phyloP scores from a whole-genome alignment of 2,329 filamentous ascomycete genomes.

The Fusarium annulatum region DNA sequence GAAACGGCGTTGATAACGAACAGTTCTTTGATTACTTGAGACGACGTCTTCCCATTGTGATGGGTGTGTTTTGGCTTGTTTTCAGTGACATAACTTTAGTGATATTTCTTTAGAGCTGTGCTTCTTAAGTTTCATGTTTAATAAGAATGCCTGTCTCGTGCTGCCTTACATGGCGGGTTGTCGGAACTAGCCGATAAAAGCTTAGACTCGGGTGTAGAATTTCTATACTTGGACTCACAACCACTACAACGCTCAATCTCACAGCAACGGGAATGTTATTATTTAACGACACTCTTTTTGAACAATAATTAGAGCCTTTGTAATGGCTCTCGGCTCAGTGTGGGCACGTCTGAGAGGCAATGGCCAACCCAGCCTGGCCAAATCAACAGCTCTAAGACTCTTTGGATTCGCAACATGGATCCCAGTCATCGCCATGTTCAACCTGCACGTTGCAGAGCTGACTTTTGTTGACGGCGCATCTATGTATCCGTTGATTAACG shows the following conservation, averaged over 20 bases:
- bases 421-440: slow-evolving; percentile 70
- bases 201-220: slow-evolving; percentile 24
- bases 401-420: slow-evolving; percentile 69
- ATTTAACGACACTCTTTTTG: neutral
- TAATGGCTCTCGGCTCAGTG: slow-evolving; percentile 51
- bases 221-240: slow-evolving; percentile 24
- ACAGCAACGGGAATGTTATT: slow-evolving; percentile 11
- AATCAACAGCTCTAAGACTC: slow-evolving; percentile 57
- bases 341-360: slow-evolving; percentile 50
- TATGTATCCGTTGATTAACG: slow-evolving; percentile 83
- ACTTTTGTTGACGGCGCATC: slow-evolving; percentile 70
- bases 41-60: neutral
- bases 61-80: neutral
- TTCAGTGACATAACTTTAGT: neutral
- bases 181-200: slow-evolving; percentile 40
- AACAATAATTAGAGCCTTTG: slow-evolving; percentile 3
- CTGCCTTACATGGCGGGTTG: neutral
- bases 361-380: slow-evolving; percentile 39
- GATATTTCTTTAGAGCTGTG: neutral
- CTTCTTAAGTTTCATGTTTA: neutral
- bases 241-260: slow-evolving; percentile 1
- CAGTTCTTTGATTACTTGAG: slow-evolving; percentile 33
- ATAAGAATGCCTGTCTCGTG: neutral
- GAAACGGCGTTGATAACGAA: slow-evolving; percentile 45
- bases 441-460: slow-evolving; percentile 69